Evolutionary conservation across 495 filamentous ascomycete species (phyloP), one percentile per base, ranked within the genome.

Genomic region (Xylaria scruposa): DNA sequence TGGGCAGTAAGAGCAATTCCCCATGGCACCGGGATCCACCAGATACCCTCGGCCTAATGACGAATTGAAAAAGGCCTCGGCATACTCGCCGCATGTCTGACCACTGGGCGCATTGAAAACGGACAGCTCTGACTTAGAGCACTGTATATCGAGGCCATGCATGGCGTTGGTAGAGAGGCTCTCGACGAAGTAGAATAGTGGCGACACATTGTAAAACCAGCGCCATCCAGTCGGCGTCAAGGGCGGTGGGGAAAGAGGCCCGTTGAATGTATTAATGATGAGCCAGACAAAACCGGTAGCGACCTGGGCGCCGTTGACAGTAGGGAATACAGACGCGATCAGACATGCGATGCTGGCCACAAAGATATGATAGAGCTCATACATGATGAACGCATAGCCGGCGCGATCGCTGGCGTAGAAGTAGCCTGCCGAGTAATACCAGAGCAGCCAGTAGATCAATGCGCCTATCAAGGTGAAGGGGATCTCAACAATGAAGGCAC

Each of bases 401-500:
- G 73, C 66, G 83, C 3, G 88, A 84, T 76, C 88, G 81, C 75
- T 88, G 90, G 1, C 92, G 79, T 17, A 85, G 85, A n/a, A 90
- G 83, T 65, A 89, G 12, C 73, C 70, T 0, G 40, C 61, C 8
- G 92, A 91, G 78, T 92, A 94, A 77, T 94, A 94, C 90, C 90
- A 94, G 72, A 89, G 91, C 31, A 88, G 86, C 7, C 91, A 91
- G 82, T 91, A 90, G 24, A 91, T 83, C 46, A 91, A 70, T 10
- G 90, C 84, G 15, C 85, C 90, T 1, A 88, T 83, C 13, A 93
- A 68, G 44, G 92, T 82, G 75, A 90, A 94, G 0, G 92, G 92
- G 13, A 95, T 86, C 76, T 95, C 93, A 70, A 91, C 88, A n/a
- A 91, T 33, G 74, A 94, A 88, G 61, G 90, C 88, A 71, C 88